A percentile compares a stretch with the other conserved stretches of the same genome.
Conservation (phyloP, 805 yeast species). For the Sugiyamaella qingdaonensis region DNA sequence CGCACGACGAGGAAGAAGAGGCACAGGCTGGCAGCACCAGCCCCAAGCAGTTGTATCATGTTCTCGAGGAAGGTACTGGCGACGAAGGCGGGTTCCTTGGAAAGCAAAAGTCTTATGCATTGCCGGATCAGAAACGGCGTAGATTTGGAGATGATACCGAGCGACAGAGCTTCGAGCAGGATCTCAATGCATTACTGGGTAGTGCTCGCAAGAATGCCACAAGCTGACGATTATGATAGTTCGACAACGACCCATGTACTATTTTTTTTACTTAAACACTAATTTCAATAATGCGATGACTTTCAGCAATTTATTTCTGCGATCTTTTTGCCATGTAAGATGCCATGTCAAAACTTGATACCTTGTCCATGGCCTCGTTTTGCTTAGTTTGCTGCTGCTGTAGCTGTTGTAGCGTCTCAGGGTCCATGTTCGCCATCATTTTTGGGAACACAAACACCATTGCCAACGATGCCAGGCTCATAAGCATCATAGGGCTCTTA, state of each 20-base stretch:
- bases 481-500: conserved; percentile 35
- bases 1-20: conserved; percentile 4
- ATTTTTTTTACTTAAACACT: background rate
- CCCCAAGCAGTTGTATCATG: conserved; percentile 31
- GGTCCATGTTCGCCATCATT: conserved; percentile 31
- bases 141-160: conserved; percentile 5
- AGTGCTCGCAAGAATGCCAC: conserved; percentile 4
- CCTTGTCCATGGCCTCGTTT: conserved; percentile 18
- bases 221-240: background rate
- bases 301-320: background rate
- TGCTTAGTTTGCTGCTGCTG: conserved; percentile 24
- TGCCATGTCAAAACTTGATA: conserved; percentile 31
- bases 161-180: conserved; percentile 11
- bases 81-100: conserved; percentile 29
- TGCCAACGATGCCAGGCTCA: conserved; percentile 31
- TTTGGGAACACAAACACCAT: conserved; percentile 34
- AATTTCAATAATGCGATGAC: background rate
- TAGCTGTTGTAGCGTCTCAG: conserved; percentile 32
- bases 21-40: background rate
- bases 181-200: conserved; percentile 16
- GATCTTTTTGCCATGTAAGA: conserved; percentile 28
- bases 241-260: background rate
- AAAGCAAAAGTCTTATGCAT: conserved; percentile 24
- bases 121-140: conserved; percentile 18
- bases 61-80: conserved; percentile 28